phyloP scores from a whole-genome alignment of 176 grass and related monocot genomes.

The Luzula sylvatica region DNA sequence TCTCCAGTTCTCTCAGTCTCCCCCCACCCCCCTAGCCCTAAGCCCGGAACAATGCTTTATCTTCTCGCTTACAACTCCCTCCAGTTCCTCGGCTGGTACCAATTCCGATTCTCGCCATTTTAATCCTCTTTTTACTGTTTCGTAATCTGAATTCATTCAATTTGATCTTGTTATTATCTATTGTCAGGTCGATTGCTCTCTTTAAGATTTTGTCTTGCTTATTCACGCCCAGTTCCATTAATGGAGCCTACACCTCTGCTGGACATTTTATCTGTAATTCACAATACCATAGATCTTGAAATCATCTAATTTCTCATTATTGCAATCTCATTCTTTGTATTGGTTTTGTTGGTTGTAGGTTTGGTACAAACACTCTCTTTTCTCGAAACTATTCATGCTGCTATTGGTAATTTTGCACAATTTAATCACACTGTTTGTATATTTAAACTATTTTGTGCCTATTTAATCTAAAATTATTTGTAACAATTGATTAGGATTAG shows the following conservation, averaged over 20 bases:
- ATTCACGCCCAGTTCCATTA: constrained; percentile 20
- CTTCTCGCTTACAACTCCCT: constrained; percentile 83
- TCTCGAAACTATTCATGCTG: constrained; percentile 59
- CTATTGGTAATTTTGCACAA: constrained; percentile 31
- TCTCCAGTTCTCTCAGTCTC: not conserved
- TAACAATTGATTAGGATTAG: constrained; percentile 43
- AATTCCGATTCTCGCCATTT: not conserved
- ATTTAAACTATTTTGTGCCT: not conserved
- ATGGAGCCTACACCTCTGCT: constrained; percentile 40
- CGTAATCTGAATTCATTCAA: not conserved
- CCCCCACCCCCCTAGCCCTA: not conserved
- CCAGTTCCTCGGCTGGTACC: constrained; percentile 69
- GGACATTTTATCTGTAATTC: constrained; percentile 62
- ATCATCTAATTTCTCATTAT: not conserved
- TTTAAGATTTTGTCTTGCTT: constrained; percentile 35
- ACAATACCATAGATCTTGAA: not conserved
- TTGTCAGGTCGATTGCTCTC: constrained; percentile 53
- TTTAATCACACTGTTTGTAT: not conserved
- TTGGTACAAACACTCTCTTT: constrained; percentile 56
- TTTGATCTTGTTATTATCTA: not conserved
- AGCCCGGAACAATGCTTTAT: constrained; percentile 44
- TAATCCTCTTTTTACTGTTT: not conserved
- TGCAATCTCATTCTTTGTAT: not conserved
- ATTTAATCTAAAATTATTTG: not conserved
- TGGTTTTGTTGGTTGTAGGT: constrained; percentile 19